These are phyloP conservation scores for Thielaviopsis punctulata DNA, from an alignment of 2,329 filamentous ascomycete genomes.

Conservation along the genomic window DNA sequence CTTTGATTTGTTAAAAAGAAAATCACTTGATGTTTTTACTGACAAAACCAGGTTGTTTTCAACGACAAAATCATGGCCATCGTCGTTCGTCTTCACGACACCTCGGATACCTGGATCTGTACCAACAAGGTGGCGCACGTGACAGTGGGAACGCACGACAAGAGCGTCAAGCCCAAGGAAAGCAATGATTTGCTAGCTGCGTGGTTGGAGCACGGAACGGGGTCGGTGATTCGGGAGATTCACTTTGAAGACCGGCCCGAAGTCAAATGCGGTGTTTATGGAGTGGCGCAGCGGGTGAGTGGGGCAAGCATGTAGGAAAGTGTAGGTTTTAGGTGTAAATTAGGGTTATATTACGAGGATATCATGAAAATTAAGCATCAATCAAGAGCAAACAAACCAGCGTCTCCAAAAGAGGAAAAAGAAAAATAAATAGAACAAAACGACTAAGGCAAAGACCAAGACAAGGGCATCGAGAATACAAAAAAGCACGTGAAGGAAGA, in stretches of 20 bases:
- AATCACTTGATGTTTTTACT: slow-evolving; percentile 22
- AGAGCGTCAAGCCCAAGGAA: slow-evolving; percentile 73
- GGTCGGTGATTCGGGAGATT: slow-evolving; percentile 29
- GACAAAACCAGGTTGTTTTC: slow-evolving; percentile 46
- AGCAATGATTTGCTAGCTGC: slow-evolving; percentile 67
- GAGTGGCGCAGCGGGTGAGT: slow-evolving; percentile 21
- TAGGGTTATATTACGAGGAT: background rate
- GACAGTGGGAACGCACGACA: slow-evolving; percentile 67
- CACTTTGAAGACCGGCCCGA: slow-evolving; percentile 31
- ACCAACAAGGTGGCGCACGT: slow-evolving; percentile 71
- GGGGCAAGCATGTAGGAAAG: too few species aligned
- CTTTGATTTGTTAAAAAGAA: too few species aligned
- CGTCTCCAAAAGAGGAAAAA: background rate
- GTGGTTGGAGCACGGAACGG: slow-evolving; percentile 48
- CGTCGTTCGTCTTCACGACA: slow-evolving; percentile 54
- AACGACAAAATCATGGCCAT: slow-evolving; percentile 82
- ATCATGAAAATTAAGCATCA: too few species aligned
- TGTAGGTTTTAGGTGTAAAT: background rate
- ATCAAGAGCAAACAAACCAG: background rate
- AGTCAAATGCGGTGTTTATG: slow-evolving; percentile 30
- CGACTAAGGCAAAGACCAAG: background rate
- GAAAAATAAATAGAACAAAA: background rate
- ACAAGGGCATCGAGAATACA: background rate
- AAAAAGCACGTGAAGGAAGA: background rate
- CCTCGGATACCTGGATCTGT: slow-evolving; percentile 43